Conservation (phyloP, 2,329 filamentous ascomycete species). For the Fusarium phyllophilum region DNA sequence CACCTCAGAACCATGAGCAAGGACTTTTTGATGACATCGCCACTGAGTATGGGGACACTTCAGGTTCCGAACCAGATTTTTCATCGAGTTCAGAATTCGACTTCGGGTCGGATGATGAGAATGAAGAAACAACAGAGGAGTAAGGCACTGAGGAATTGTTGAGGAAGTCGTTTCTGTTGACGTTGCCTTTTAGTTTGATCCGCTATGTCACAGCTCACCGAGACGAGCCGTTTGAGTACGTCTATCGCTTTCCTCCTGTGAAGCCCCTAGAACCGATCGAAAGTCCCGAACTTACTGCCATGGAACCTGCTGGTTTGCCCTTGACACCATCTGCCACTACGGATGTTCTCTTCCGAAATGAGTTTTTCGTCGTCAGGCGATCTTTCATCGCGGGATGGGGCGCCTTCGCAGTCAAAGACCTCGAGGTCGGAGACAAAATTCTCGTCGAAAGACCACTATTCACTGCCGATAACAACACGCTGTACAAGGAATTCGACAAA, state of each 20-base stretch:
- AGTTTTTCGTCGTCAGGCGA: constrained; percentile 52
- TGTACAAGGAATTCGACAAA: constrained; percentile 51
- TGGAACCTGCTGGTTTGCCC: constrained; percentile 2
- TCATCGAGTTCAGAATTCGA: constrained; percentile 35
- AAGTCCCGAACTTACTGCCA: too few relatives aligned
- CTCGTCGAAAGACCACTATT: constrained; percentile 59
- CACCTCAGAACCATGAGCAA: neutral
- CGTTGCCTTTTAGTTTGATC: constrained; percentile 25
- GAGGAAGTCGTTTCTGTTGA: neutral
- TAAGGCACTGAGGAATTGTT: constrained; percentile 4
- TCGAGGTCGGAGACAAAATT: constrained; percentile 53
- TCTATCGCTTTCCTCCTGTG: constrained; percentile 11
- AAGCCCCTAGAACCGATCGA: constrained; percentile 16
- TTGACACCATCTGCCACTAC: neutral
- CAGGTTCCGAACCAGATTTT: constrained; percentile 36
- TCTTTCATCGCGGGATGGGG: constrained; percentile 59
- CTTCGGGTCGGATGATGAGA: constrained; percentile 34
- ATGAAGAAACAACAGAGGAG: constrained; percentile 37
- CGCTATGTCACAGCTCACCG: constrained; percentile 24
- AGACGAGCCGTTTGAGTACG: constrained; percentile 5
- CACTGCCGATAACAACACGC: constrained; percentile 37
- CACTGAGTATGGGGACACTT: constrained; percentile 28
- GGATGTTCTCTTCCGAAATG: constrained; percentile 49
- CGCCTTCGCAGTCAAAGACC: constrained; percentile 55
- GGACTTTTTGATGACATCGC: constrained; percentile 1